Evolutionary conservation across 2,329 filamentous ascomycete species (phyloP).

Genomic region (Colletotrichum sp.): DNA sequence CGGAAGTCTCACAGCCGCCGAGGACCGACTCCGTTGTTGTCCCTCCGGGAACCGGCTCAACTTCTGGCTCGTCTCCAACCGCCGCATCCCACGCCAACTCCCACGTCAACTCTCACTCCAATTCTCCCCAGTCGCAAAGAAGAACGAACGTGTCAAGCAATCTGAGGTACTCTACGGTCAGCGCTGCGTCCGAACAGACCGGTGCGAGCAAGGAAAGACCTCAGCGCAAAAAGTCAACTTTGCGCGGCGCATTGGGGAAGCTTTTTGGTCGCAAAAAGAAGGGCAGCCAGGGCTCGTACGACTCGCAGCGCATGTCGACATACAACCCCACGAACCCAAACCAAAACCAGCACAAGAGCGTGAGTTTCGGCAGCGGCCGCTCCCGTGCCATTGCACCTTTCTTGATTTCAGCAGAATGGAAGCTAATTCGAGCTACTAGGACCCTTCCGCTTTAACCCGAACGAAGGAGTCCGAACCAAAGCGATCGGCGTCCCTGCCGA

Average conservation of each 20-base stretch:
- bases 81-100: conserved; percentile 3
- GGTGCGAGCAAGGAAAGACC: conserved; percentile 39
- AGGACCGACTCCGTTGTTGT: conserved; percentile 4
- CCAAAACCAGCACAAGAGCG: conserved; percentile 55
- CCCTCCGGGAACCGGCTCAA: conserved; percentile 4
- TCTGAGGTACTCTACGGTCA: conserved; percentile 53
- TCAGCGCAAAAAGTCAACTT: conserved; percentile 61
- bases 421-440: conserved; percentile 30
- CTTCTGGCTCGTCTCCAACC: conserved; percentile 7
- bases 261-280: conserved; percentile 66
- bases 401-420: neutral
- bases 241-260: conserved; percentile 60
- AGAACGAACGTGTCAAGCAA: conserved; percentile 43
- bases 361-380: conserved; percentile 37
- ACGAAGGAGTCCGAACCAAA: conserved; percentile 47
- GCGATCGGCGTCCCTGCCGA: conserved; percentile 62
- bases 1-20: conserved; percentile 6
- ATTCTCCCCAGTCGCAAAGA: conserved; percentile 30
- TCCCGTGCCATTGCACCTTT: conserved; percentile 7
- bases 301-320: conserved; percentile 30
- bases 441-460: conserved; percentile 40
- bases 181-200: conserved; percentile 41
- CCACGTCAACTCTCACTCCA: neutral
- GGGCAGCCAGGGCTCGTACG: conserved; percentile 34
- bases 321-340: conserved; percentile 40